Evolutionary conservation across 495 filamentous ascomycete genomes (phyloP).

Genomic region (Aspergillus diversus): DNA sequence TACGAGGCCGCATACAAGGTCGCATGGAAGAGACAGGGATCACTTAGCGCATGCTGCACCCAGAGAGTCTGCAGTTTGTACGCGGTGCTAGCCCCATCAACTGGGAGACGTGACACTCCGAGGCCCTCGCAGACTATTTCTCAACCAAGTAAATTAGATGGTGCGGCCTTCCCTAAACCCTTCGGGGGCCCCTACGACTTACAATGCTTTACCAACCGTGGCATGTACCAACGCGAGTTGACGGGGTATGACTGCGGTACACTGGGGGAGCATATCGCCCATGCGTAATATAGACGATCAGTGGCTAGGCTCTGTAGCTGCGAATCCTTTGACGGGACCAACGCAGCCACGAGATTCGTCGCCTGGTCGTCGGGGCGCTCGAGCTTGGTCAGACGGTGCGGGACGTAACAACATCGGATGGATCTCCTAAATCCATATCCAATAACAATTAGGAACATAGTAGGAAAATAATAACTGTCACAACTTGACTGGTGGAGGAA

Average conservation of each 20-base stretch:
- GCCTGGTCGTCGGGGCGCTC: neutral
- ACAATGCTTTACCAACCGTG: neutral
- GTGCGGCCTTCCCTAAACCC: neutral
- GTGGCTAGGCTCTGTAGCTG: neutral
- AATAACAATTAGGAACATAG: neutral
- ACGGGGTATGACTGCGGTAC: neutral
- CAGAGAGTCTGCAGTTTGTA: neutral
- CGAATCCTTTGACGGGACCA: neutral
- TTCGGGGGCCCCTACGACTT: neutral
- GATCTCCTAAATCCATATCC: neutral
- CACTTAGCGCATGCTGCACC: neutral
- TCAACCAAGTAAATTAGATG: neutral
- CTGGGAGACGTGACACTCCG: neutral
- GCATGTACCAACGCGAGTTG: neutral
- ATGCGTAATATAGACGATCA: neutral
- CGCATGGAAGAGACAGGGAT: constrained; percentile 9
- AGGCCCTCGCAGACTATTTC: neutral
- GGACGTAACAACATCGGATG: neutral
- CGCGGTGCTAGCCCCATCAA: neutral
- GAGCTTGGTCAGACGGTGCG: neutral
- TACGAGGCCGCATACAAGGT: neutral
- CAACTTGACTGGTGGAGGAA: too few species aligned
- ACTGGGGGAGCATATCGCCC: neutral
- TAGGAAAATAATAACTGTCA: too few species aligned
- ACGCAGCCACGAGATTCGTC: neutral